Percentiles rank a stretch among this genome's conserved stretches.
These are phyloP conservation scores for Tulasnella sp. DNA, from an alignment of 768 basidiomycete genomes.

Conservation along the genomic window DNA sequence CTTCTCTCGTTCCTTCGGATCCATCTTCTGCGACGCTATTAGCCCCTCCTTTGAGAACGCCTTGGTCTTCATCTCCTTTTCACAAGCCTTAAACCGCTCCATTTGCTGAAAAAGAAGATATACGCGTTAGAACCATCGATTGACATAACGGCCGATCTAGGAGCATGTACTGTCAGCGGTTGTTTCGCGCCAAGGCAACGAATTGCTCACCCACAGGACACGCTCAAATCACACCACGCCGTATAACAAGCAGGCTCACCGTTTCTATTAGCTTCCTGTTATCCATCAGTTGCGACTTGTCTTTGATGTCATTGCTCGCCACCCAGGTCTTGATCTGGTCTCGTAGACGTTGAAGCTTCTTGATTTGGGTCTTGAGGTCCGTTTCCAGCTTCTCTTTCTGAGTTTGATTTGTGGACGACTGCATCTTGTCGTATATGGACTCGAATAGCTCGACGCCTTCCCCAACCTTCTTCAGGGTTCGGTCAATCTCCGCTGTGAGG, in stretches of 20 bases:
- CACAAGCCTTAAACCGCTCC: slow-evolving; percentile 99
- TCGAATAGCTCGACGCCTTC: slow-evolving; percentile 95
- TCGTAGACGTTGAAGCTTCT: slow-evolving; percentile 75
- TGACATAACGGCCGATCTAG: slow-evolving; percentile 17
- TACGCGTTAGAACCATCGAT: slow-evolving; percentile 20
- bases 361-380: slow-evolving; percentile 96
- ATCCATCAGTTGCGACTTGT: slow-evolving; percentile 85
- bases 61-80: slow-evolving; percentile 99
- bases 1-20: slow-evolving; percentile 96
- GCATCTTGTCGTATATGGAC: slow-evolving; percentile 97
- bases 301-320: slow-evolving; percentile 96
- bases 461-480: slow-evolving; percentile 91
- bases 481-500: slow-evolving; percentile 86
- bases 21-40: slow-evolving; percentile 84
- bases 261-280: slow-evolving; percentile 95
- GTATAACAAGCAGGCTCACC: slow-evolving; percentile 35
- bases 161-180: background rate
- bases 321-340: slow-evolving; percentile 96
- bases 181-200: background rate
- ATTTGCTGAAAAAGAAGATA: slow-evolving; percentile 72
- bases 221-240: background rate
- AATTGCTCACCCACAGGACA: background rate
- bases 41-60: slow-evolving; percentile 98
- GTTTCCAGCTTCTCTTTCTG: slow-evolving; percentile 98
- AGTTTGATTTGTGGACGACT: slow-evolving; percentile 86